A percentile compares a stretch with the other conserved stretches of the same genome.
These are phyloP conservation scores for Aspergillus vadensis DNA, from an alignment of 2,329 filamentous ascomycete species.

Conservation along the genomic window DNA sequence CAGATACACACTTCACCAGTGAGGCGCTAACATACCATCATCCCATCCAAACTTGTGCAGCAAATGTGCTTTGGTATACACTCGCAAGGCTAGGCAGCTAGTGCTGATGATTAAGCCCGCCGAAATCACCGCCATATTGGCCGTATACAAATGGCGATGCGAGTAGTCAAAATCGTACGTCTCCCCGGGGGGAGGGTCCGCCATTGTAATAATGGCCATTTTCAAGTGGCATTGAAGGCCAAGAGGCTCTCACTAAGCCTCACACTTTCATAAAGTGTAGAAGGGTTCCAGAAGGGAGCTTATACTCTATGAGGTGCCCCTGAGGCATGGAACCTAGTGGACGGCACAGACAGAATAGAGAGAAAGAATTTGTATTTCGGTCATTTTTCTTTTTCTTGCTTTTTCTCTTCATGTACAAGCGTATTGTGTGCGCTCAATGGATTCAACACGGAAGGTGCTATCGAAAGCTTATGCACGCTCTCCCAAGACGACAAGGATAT, in stretches of 20 bases:
- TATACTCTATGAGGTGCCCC: not conserved
- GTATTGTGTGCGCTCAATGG: not conserved
- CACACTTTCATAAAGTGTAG: not conserved
- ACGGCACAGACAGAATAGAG: no score
- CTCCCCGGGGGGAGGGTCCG: constrained; percentile 8
- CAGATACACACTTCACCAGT: not conserved
- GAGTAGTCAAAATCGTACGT: constrained; percentile 17
- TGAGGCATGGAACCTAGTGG: not conserved
- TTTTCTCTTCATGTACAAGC: not conserved
- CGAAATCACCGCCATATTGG: constrained; percentile 7
- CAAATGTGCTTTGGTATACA: constrained; percentile 14
- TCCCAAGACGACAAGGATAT: no score
- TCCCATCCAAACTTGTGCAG: constrained; percentile 15
- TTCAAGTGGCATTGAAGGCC: not conserved
- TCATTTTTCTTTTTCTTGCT: not conserved
- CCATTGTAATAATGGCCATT: not conserved
- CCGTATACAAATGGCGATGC: constrained; percentile 9
- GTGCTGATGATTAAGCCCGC: constrained; percentile 11
- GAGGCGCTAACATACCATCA: not conserved
- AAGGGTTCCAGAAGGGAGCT: not conserved
- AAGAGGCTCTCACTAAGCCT: not conserved
- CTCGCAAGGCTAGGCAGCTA: constrained; percentile 5
- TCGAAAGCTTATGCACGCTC: no score
- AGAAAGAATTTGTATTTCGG: no score
- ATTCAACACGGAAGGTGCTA: no score